Evolutionary conservation across 2,329 filamentous ascomycete genomes (phyloP), one percentile per base, ranked within the genome.

Genomic region (Diaporthe velutina): DNA sequence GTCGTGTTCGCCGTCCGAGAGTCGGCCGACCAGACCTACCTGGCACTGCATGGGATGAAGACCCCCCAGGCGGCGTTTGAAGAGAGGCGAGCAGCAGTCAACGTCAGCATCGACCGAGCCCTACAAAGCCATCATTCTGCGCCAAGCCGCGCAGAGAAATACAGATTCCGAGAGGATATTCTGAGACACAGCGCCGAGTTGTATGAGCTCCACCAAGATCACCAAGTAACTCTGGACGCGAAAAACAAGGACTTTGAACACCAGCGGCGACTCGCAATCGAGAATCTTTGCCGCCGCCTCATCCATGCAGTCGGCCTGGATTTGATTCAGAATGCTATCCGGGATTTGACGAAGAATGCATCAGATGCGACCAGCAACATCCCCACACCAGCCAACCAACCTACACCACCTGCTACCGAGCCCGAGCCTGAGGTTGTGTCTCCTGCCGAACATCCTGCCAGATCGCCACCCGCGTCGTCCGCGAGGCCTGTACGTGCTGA

Each of bases 321-420:
- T 64, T 48, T 48, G 25, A 4, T 30, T 30, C 38, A 33, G 40
- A 48, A n/a, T 22, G 40, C 40, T n/a, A 3, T 64, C 25, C 60
- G 25, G n/a, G 40, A 64, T 33, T n/a, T 33, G 25, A 64, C 25
- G n/a, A 48, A 33, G 13, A 64, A 45, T 45, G 6, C 60, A 48
- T n/a, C 40, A 64, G 60, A 64, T n/a, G 15, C 60, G 25, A 17
- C 15, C 25, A 48, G 12, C 25, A 15, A 19, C 60, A 45, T 8
- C 38, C 3, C 40, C 38, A 9, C 60, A 45, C 40, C 60, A 64
- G 60, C 25, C 17, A 45, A 22, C 25, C 60, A 64, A 48, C 40
- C 40, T 33, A 64, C 60, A 48, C 25, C 60, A 64, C 60, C 38
- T 64, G 60, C 40, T 45, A 45, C 58, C 17, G 60, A 64, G 60